A percentile compares a stretch with the other conserved stretches of the same genome.
Conservation (phyloP, 805 yeast genomes). For the Tetrapisispora taiwanensis region DNA sequence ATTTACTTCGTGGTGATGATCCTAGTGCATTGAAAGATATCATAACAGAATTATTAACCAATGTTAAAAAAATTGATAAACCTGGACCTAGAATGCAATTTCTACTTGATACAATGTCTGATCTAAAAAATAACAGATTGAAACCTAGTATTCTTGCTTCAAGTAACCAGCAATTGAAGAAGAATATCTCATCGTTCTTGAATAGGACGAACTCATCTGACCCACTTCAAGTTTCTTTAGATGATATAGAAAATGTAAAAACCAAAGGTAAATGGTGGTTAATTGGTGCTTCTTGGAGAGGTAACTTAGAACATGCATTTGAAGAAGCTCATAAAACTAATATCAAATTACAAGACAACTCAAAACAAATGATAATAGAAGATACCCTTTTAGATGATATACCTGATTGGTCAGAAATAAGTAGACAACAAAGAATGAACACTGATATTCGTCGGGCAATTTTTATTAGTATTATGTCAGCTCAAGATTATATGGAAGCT, state of each 20-base stretch:
- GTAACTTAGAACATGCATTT: conserved; percentile 33
- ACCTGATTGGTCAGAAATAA: conserved; percentile 84
- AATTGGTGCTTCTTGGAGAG: conserved; percentile 96
- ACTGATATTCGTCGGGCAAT: conserved; percentile 92
- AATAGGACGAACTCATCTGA: conserved; percentile 36
- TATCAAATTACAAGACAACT: conserved; percentile 12
- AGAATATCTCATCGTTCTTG: conserved; percentile 44
- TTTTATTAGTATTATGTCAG: conserved; percentile 90
- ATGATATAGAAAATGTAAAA: conserved; percentile 68
- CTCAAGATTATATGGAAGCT: conserved; percentile 85
- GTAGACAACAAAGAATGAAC: conserved; percentile 82
- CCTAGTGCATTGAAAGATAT: conserved; percentile 78
- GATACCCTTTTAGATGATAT: conserved; percentile 56
- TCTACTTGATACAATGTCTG: conserved; percentile 73
- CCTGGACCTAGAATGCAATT: conserved; percentile 69
- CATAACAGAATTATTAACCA: conserved; percentile 30
- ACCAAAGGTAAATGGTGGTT: conserved; percentile 98
- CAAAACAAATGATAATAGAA: conserved; percentile 33
- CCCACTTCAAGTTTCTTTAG: conserved; percentile 66
- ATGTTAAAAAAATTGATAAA: conserved; percentile 31
- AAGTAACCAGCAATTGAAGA: conserved; percentile 30
- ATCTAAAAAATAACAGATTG: conserved; percentile 76
- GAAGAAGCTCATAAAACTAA: conserved; percentile 17
- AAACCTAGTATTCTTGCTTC: conserved; percentile 33
- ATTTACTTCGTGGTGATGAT: conserved; percentile 81